Evolutionary conservation across 306 rosid species (phyloP).

Genomic region (Quercus mongolica): DNA sequence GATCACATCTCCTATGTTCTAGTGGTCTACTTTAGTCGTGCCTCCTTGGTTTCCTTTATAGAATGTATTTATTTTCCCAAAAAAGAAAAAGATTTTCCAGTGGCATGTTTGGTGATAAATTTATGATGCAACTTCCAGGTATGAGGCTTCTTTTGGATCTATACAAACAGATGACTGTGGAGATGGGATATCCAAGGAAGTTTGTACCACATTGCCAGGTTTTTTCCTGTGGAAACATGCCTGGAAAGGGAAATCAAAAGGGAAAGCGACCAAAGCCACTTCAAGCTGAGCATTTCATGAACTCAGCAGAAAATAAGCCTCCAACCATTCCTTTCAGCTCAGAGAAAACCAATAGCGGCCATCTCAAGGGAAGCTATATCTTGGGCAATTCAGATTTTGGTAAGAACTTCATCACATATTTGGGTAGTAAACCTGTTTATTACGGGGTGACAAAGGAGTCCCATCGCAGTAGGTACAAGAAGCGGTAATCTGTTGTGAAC

Average conservation of each 20-base stretch:
- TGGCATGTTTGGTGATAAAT: not conserved
- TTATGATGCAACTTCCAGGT: not conserved
- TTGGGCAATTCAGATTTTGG: not conserved
- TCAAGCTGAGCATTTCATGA: not conserved
- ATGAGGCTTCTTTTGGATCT: not conserved
- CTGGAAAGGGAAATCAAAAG: not conserved
- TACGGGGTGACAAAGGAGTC: not conserved
- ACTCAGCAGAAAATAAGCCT: too few species aligned
- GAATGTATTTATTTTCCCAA: too few species aligned
- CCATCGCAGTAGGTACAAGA: not conserved
- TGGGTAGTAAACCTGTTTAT: not conserved
- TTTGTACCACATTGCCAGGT: not conserved
- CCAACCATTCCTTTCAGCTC: not conserved
- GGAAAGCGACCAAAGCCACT: not conserved
- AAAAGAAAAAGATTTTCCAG: too few species aligned
- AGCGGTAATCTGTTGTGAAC: not conserved
- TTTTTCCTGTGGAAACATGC: not conserved
- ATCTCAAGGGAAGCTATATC: not conserved
- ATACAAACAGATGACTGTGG: not conserved
- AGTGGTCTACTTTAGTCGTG: too few species aligned
- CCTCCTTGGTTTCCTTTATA: too few species aligned
- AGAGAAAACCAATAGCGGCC: not conserved
- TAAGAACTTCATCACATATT: not conserved
- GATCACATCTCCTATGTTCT: too few species aligned
- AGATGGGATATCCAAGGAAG: not conserved